Evolutionary conservation across 148 eudicot species (phyloP), one percentile per base, ranked within the genome.

Genomic region (Hydrangea macrophylla): DNA sequence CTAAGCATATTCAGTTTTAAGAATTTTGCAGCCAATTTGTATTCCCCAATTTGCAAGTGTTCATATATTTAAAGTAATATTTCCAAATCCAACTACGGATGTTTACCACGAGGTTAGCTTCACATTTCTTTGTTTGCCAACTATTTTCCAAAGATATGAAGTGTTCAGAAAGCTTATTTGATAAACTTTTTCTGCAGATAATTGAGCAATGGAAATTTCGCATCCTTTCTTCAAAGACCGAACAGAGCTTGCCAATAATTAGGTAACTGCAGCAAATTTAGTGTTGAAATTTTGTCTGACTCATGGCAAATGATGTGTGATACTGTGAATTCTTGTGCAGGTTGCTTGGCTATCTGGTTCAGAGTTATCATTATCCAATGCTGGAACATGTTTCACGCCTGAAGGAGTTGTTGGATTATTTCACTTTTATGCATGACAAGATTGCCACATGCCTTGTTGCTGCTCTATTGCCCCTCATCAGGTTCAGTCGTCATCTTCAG

Each of bases 321-420:
- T 23, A 64, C 63, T 32, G 51, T 22, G 2, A 28, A 55, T 55
- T 55, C 30, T 15, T 73, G 54, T 74, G 62, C 72, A 84, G 89
- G 63, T 44, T 85, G 73, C 76, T 85, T 65, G 78, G 84, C 56
- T 40, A 76, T 70, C 70, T 82, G 45, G 77, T 85, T 59, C 68
- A 55, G 62, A 74, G 62, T 56, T 77, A 72, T 78, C 80, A 86
- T 28, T 71, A 77, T 76, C 65, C 78, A 31, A 72, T 76, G 80
- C 57, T 82, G 69, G 86, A 85, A 23, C 81, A 79, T 55, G 60
- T 82, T 58, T 62, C 86, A 39, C 84, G 82, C 61, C 68, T 85
- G 68, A 85, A 85, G 75, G 89, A 85, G 39, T 76, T 82, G 75
- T 64, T 85, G 81, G 89, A 85, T 68, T 85, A 85, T 76, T 85